These are phyloP conservation scores for Alternaria sp. DNA, from an alignment of 2,329 filamentous ascomycete species.

Conservation along the genomic window DNA sequence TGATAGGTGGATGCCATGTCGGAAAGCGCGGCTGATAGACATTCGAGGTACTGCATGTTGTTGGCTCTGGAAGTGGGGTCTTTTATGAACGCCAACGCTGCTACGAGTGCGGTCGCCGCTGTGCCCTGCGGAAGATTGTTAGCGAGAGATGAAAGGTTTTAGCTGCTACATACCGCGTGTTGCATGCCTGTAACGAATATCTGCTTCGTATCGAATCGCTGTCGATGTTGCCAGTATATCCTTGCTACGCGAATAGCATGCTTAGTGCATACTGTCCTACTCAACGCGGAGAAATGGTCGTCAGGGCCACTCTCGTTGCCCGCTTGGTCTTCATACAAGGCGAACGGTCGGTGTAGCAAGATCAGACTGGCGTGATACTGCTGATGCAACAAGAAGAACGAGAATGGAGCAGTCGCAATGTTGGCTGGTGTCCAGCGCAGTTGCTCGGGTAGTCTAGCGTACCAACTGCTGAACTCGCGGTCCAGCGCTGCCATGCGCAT, in stretches of 20 bases:
- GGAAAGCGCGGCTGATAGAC: conserved; percentile 58
- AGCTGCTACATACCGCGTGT: conserved; percentile 51
- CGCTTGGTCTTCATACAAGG: conserved; percentile 55
- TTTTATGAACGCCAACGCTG: conserved; percentile 52
- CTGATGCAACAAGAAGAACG: conserved; percentile 62
- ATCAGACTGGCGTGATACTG: conserved; percentile 63
- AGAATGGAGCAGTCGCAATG: conserved; percentile 45
- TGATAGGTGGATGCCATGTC: conserved; percentile 63
- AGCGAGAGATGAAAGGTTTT: background rate
- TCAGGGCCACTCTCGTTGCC: conserved; percentile 46
- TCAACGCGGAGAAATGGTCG: conserved; percentile 55
- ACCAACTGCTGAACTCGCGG: conserved; percentile 63
- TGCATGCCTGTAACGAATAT: conserved; percentile 61
- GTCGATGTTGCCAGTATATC: conserved; percentile 63
- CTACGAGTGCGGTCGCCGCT: conserved; percentile 61
- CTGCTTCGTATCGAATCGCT: conserved; percentile 59
- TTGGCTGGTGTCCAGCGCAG: conserved; percentile 46
- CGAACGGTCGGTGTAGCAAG: conserved; percentile 61
- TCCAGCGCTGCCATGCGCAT: conserved; percentile 60
- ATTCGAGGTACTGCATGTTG: conserved; percentile 60
- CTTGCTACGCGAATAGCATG: conserved; percentile 61
- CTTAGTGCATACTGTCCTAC: conserved; percentile 61
- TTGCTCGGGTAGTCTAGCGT: conserved; percentile 58
- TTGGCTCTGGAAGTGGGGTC: conserved; percentile 48
- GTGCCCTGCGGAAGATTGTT: conserved; percentile 50